Evolutionary conservation across 345 rosid species (phyloP), one percentile per base, ranked within the genome.

Genomic region (Eucalyptus sideroxylon): DNA sequence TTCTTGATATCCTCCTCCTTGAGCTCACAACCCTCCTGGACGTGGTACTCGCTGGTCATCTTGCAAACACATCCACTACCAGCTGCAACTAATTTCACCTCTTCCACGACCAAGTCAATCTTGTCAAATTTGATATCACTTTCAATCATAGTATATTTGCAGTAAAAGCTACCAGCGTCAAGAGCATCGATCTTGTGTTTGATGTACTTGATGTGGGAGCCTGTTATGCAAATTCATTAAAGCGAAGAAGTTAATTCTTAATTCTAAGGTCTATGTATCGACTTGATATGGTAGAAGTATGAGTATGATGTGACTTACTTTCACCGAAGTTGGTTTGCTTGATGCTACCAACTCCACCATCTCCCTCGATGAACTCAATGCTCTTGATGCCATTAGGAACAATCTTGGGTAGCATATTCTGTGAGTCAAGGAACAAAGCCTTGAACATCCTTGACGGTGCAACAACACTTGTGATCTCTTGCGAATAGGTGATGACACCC

Each of bases 1-100:
- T 72, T 51, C 65, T 72, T 77, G 53, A 92, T 90, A 37, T 89
- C 91, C 31, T 89, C 92, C n/a, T 60, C 89, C 40, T 92, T 87
- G 59, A 90, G 81, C 82, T 90, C 87, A 8, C 37, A 87, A 14
- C 81, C 89, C 11, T 37, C 87, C n/a, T 90, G 87, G 31, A 14
- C 55, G 9, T 87, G 87, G 47, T 87, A 91, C 85, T 90, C 72
- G 31, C 89, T 90, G 3, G 85, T 88, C 86, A 88, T 60, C 91
- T 81, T 90, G 59, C 89, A 90, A 5, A 90, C 42, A 45, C 89
- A 51, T 23, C 87, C 89, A 8, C 81, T 87, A 26, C 45, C 9
- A 19, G 50, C 6, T 2, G n/a, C 34, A 30, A 56, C 37, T 13
- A 89, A 87, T 80, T 55, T 89, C 87, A 87, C 88, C 50, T 87